Conservation (phyloP, 805 yeast species). For the Saccharomycopsis fermentans region DNA sequence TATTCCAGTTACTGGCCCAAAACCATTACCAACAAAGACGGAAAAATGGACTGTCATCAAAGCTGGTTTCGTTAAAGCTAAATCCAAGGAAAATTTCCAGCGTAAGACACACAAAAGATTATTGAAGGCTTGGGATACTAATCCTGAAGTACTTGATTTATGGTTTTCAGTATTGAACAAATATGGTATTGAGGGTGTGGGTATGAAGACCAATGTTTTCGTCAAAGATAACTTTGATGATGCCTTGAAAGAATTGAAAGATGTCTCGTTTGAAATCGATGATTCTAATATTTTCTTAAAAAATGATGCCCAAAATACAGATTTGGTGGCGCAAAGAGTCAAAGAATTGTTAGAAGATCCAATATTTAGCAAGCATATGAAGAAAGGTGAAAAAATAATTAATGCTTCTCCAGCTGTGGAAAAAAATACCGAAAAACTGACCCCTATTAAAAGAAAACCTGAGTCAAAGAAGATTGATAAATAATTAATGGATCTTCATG, state of each 20-base stretch:
- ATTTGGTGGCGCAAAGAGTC: constrained; percentile 47
- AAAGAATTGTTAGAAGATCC: constrained; percentile 53
- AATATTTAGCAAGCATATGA: constrained; percentile 33
- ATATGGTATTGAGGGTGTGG: constrained; percentile 72
- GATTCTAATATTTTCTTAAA: constrained; percentile 14
- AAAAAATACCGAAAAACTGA: background rate
- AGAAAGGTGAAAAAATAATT: constrained; percentile 2
- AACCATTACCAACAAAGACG: constrained; percentile 55
- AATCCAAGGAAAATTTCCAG: constrained; percentile 88
- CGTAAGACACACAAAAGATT: constrained; percentile 72
- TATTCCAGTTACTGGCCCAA: constrained; percentile 72
- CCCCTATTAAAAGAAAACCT: background rate
- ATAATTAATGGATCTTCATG: background rate
- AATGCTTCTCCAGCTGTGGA: background rate
- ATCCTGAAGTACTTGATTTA: constrained; percentile 73
- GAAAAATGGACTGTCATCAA: constrained; percentile 90
- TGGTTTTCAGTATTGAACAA: constrained; percentile 72
- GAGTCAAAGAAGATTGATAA: background rate
- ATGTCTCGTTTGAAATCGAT: constrained; percentile 21
- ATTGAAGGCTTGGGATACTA: constrained; percentile 72
- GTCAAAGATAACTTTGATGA: constrained; percentile 41
- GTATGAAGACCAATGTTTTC: constrained; percentile 64
- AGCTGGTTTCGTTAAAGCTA: constrained; percentile 91
- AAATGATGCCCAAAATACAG: constrained; percentile 18
- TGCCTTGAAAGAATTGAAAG: constrained; percentile 30